Evolutionary conservation across 1,284 basidiomycete species (phyloP).

Genomic region (Austroboletus novae-zelandiae): DNA sequence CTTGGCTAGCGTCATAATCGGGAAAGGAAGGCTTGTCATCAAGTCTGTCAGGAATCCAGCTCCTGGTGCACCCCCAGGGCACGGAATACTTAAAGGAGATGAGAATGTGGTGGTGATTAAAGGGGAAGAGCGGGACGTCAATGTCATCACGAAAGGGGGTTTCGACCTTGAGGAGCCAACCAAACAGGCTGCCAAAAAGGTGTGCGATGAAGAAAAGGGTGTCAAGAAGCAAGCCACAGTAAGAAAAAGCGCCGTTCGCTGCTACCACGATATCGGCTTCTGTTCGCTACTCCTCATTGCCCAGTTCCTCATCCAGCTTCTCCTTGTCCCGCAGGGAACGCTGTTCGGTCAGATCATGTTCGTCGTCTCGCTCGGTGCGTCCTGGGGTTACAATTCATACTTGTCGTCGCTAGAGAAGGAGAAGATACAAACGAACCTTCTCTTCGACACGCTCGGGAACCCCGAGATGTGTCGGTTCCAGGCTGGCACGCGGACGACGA

Average conservation of each 20-base stretch:
- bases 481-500: constrained; percentile 13
- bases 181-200: background rate
- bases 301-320: constrained; percentile 27
- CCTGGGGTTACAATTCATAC: constrained; percentile 28
- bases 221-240: background rate
- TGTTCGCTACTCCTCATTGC: constrained; percentile 17
- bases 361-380: constrained; percentile 22
- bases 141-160: background rate
- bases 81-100: background rate
- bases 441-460: constrained; percentile 10
- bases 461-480: constrained; percentile 14
- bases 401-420: constrained; percentile 29
- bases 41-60: background rate
- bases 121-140: background rate
- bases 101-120: background rate
- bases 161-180: background rate
- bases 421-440: constrained; percentile 23
- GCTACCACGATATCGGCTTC: constrained; percentile 9
- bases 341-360: constrained; percentile 33
- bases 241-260: background rate
- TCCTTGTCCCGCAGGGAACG: constrained; percentile 28
- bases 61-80: background rate
- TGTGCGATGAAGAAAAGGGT: background rate
- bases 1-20: background rate
- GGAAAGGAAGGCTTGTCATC: background rate